Conservation (phyloP, 179 eudicot species). For the Spergularia azorica region DNA sequence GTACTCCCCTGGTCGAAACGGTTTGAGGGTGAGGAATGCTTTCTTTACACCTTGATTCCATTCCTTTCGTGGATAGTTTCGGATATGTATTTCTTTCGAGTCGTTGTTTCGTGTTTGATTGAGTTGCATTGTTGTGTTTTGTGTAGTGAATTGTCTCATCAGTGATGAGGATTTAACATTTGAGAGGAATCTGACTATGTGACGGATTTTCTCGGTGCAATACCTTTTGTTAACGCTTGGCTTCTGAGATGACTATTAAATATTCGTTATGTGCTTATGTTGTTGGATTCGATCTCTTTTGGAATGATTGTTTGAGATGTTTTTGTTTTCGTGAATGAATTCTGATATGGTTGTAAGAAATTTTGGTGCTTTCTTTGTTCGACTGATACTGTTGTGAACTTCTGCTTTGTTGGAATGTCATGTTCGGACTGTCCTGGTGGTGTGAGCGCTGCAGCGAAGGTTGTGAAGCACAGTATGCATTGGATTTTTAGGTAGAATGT, state of each 20-base stretch:
- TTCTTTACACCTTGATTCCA: constrained; percentile 10
- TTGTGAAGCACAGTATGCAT: no score
- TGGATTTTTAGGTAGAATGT: no score
- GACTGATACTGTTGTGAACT: no score
- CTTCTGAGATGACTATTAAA: constrained; percentile 38
- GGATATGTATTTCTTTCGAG: background rate
- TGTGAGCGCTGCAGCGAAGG: no score
- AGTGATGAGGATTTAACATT: constrained; percentile 63
- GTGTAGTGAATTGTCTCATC: constrained; percentile 9
- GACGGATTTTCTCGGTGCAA: constrained; percentile 48
- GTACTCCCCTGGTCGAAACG: background rate
- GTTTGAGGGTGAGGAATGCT: constrained; percentile 25
- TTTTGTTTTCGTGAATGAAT: no score
- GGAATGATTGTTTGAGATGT: no score
- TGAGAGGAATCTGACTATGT: constrained; percentile 45
- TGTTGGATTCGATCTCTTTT: background rate
- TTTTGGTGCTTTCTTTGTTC: no score
- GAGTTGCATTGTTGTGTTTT: no score
- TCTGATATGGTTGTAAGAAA: no score
- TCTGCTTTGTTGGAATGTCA: no score
- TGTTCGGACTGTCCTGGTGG: no score
- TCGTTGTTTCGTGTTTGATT: no score
- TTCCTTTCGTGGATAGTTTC: constrained; percentile 31
- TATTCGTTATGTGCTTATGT: background rate
- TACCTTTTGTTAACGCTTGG: constrained; percentile 63